Base-by-base conservation (phyloP, 164 flowering plant genomes). In the Annona cherimola region DNA sequence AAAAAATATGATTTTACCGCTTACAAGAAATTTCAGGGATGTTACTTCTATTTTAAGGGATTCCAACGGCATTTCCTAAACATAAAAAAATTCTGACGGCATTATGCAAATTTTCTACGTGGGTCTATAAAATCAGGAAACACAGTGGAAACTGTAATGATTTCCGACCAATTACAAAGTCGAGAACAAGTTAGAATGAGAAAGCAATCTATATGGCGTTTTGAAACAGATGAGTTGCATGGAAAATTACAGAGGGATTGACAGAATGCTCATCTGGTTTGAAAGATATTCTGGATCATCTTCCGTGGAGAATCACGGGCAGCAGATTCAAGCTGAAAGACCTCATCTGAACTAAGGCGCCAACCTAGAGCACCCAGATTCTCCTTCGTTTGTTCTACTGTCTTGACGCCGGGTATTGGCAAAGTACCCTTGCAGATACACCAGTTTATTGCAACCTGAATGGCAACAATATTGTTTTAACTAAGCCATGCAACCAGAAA, bases 281-380 rank as follows among this genome's bases (percentile, higher is more conserved):
- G 98, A 68, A 94, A 92, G 69, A 94, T 79, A 73, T 94, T 94
- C 72, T 94, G 98, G 71, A 94, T 86, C 97, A 94, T 94, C 76
- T 78, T 86, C 39, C 73, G 66, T 0, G 98, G 95, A 18, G 97
- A 90, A 45, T 86, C 89, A 2, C 57, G 67, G 0, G 97, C 94
- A 43, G 89, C 92, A 70, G 63, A 55, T 78, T 90, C 97, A 67
- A 94, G 76, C 85, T 84, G 85, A 71, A 82, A 79, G 67, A 90
- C 39, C 78, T 94, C 97, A 45, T 79, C 82, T 7, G 85, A 78
- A 45, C 79, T 84, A 7, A 94, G 91, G 18, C 88, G 79, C 98
- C 97, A 94, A 63, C 98, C 97, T 1, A 94, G 85, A 54, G 97
- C 95, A 18, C 97, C 98, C 76, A 94, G 75, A 77, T 94, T 94